phyloP scores from a whole-genome alignment of 495 filamentous ascomycete genomes.

The Daldinia bambusicola region DNA sequence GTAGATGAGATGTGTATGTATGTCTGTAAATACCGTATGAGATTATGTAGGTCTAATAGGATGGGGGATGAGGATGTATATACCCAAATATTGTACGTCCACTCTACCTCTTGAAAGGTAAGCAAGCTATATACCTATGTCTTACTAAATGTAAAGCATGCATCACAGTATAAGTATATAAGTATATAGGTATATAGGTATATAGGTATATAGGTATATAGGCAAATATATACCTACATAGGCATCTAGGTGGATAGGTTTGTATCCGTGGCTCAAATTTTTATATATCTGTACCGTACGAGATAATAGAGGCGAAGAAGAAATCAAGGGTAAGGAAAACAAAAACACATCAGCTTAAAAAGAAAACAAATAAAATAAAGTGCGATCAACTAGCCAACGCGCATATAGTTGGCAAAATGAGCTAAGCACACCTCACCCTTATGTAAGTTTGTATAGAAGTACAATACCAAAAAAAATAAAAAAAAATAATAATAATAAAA shows the following conservation, averaged over 20 bases:
- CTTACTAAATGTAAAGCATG: slow-evolving; percentile 6
- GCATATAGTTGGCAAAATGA: background rate
- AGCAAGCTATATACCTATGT: background rate
- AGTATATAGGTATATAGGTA: background rate
- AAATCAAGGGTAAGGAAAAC: background rate
- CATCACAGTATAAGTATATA: slow-evolving; percentile 1
- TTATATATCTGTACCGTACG: slow-evolving; percentile 1
- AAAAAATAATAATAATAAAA: too few relatives aligned
- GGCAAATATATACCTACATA: too few relatives aligned
- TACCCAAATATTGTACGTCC: too few relatives aligned
- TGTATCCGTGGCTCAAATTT: background rate
- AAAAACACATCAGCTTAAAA: background rate
- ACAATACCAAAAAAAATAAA: background rate
- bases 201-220: slow-evolving; percentile 2
- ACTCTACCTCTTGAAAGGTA: slow-evolving; percentile 2
- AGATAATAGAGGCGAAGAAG: background rate
- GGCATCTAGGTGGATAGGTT: slow-evolving; percentile 1
- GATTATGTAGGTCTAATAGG: too few relatives aligned
- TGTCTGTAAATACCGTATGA: background rate
- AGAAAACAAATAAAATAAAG: background rate
- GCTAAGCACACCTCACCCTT: background rate
- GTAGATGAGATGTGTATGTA: slow-evolving; percentile 15
- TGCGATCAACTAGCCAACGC: background rate
- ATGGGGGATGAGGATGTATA: too few relatives aligned
- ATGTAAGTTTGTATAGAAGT: background rate